Percentiles rank a stretch among this genome's conserved stretches.
These are phyloP conservation scores for Kwoniella dejecticola DNA, from an alignment of 768 basidiomycete species.

Conservation along the genomic window DNA sequence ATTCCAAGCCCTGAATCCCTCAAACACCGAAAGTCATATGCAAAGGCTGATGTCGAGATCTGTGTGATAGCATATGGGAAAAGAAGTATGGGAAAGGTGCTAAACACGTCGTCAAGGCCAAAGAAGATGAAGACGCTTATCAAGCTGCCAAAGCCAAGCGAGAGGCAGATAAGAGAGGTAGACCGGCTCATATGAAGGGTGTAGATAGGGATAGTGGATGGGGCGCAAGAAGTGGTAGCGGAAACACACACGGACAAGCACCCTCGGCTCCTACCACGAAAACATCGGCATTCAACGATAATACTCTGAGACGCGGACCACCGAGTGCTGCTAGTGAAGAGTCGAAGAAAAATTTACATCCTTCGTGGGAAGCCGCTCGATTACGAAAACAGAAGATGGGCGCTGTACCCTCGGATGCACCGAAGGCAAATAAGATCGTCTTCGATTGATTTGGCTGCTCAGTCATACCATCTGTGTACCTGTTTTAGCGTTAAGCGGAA, in stretches of 20 bases:
- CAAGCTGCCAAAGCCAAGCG: slow-evolving; percentile 12
- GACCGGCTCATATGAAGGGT: slow-evolving; percentile 11
- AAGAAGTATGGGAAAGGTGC: slow-evolving; percentile 90
- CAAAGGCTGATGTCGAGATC: too few species aligned
- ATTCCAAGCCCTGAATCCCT: too few species aligned
- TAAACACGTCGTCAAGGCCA: slow-evolving; percentile 78
- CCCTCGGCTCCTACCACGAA: not conserved
- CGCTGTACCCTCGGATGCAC: slow-evolving; percentile 61
- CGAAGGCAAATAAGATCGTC: slow-evolving; percentile 81
- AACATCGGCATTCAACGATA: not conserved
- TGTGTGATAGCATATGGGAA: slow-evolving; percentile 88
- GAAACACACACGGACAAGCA: not conserved
- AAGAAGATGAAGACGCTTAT: slow-evolving; percentile 41
- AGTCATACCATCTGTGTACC: not conserved
- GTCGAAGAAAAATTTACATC: slow-evolving; percentile 67
- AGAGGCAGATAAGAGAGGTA: slow-evolving; percentile 19
- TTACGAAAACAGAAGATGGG: slow-evolving; percentile 63
- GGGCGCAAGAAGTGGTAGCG: not conserved
- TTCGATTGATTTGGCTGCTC: slow-evolving; percentile 54
- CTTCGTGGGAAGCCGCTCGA: slow-evolving; percentile 94
- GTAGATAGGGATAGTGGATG: slow-evolving; percentile 11
- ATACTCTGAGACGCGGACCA: not conserved
- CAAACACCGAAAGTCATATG: too few species aligned
- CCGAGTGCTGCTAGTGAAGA: not conserved
- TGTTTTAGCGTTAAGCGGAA: not conserved